Evolutionary conservation across 1,284 basidiomycete species (phyloP), one percentile per base, ranked within the genome.

Genomic region (Caloboletus firmus): DNA sequence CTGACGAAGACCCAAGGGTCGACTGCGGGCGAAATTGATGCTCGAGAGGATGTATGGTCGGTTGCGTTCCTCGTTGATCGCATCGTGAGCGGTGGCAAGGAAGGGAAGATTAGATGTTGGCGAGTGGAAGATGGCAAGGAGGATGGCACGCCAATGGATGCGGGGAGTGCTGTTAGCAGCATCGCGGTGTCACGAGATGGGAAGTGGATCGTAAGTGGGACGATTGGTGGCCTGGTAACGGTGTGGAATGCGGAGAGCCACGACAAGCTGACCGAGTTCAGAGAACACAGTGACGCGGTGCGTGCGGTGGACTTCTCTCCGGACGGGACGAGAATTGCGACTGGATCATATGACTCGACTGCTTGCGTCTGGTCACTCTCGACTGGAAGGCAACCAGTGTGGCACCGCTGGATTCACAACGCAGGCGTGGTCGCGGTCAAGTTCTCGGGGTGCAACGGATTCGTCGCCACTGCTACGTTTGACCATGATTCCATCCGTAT

Each of bases 381-480:
- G 12, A 39, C 20, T 39, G 20, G 37, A 4, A 8, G 8, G 26
- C 26, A 8, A 26, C 26, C 8, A 26, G 5, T 26, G 5, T 4
- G 26, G n/a, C n/a, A n/a, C 26, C 26, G 5, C 26, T 26, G 4
- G 26, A 26, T 5, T 5, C 26, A 26, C 26, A 8, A 26, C 26
- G 4, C 8, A 8, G 4, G 26, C 5, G 26, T 26, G 26, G 5
- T 8, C 26, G 26, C 8, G 5, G 26, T 26, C 26, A 26, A 26
- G 8, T 26, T 26, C 26, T 26, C 26, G 26, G n/a, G n/a, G n/a
- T n/a, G n/a, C n/a, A n/a, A n/a, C n/a, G n/a, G n/a, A n/a, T n/a
- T n/a, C n/a, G n/a, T n/a, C 17, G 57, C 57, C 7, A 61, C 57
- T 15, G 42, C 49, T 7, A 54, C 45, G 2, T 15, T 5, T 18